Evolutionary conservation across 192 early-diverging fungal species (phyloP).

Genomic region (Backusella psychrophila): DNA sequence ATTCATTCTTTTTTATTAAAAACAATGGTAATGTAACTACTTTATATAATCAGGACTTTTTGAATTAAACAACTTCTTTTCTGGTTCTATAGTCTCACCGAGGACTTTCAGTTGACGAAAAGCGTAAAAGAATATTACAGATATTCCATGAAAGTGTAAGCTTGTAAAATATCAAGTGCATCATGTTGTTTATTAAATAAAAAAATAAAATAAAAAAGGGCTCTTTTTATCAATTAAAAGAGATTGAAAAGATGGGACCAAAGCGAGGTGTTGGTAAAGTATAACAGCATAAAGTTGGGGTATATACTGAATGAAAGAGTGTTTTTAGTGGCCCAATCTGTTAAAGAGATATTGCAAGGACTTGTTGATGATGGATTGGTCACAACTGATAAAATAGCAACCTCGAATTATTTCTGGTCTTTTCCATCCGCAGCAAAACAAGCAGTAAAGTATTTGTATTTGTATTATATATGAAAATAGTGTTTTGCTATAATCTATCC

Average conservation of each 20-base stretch:
- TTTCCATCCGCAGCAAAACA: conserved; percentile 70
- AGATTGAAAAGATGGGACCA: conserved; percentile 79
- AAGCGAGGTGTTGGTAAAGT: conserved; percentile 80
- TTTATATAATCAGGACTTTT: too few relatives aligned
- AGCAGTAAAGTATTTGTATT: conserved; percentile 29
- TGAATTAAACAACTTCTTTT: neutral
- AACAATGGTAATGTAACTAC: neutral
- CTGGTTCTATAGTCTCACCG: conserved; percentile 39
- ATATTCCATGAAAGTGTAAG: conserved; percentile 53
- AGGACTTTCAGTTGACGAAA: conserved; percentile 50
- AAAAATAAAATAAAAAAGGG: conserved; percentile 21
- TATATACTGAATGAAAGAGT: neutral
- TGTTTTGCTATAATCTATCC: neutral
- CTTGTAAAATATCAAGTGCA: too few relatives aligned
- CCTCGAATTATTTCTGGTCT: conserved; percentile 92
- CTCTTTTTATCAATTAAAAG: conserved; percentile 78
- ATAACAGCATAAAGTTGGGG: neutral
- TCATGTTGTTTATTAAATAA: too few relatives aligned
- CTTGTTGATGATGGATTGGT: conserved; percentile 83
- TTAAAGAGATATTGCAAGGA: conserved; percentile 81
- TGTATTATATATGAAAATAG: neutral
- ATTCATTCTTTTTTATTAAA: neutral
- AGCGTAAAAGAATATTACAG: conserved; percentile 45
- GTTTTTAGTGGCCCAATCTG: conserved; percentile 62
- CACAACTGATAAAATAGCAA: conserved; percentile 81